These are phyloP conservation scores for Retiboletus flavoniger DNA, from an alignment of 1,284 basidiomycete species.

Conservation along the genomic window DNA sequence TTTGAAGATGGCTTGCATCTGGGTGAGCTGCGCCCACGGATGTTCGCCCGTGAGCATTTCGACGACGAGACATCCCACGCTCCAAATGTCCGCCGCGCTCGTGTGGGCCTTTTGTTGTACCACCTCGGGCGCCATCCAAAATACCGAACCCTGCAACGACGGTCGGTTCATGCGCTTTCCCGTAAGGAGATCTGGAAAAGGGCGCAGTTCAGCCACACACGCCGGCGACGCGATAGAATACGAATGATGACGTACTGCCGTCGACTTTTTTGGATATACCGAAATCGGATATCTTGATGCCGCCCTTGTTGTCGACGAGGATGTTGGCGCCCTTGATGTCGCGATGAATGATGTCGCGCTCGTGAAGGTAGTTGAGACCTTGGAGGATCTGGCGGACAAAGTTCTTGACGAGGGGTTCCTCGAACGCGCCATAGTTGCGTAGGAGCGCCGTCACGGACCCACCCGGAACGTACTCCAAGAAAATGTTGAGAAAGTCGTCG, in stretches of 20 bases:
- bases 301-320: slow-evolving; percentile 97
- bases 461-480: slow-evolving; percentile 98
- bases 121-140: slow-evolving; percentile 99
- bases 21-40: slow-evolving; percentile 96
- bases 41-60: slow-evolving; percentile 99
- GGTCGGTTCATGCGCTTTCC: slow-evolving; percentile 81
- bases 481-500: slow-evolving; percentile 91
- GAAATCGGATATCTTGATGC: slow-evolving; percentile 98
- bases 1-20: slow-evolving; percentile 98
- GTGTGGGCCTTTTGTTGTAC: slow-evolving; percentile 96
- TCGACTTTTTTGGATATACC: slow-evolving; percentile 98
- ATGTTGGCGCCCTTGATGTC: slow-evolving; percentile 99
- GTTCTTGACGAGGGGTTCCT: slow-evolving; percentile 91
- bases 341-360: slow-evolving; percentile 93
- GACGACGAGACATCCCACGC: slow-evolving; percentile 93
- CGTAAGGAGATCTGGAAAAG: slow-evolving; percentile 64
- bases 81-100: slow-evolving; percentile 97
- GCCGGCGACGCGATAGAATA: neutral
- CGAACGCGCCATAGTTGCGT: slow-evolving; percentile 94
- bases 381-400: slow-evolving; percentile 94
- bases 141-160: slow-evolving; percentile 94
- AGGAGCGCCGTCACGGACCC: slow-evolving; percentile 93
- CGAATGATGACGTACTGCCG: slow-evolving; percentile 65
- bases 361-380: slow-evolving; percentile 92
- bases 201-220: neutral